A percentile compares a stretch with the other conserved stretches of the same genome.
phyloP scores from a whole-genome alignment of 257 asterid species.

The Pogostemon cablin region DNA sequence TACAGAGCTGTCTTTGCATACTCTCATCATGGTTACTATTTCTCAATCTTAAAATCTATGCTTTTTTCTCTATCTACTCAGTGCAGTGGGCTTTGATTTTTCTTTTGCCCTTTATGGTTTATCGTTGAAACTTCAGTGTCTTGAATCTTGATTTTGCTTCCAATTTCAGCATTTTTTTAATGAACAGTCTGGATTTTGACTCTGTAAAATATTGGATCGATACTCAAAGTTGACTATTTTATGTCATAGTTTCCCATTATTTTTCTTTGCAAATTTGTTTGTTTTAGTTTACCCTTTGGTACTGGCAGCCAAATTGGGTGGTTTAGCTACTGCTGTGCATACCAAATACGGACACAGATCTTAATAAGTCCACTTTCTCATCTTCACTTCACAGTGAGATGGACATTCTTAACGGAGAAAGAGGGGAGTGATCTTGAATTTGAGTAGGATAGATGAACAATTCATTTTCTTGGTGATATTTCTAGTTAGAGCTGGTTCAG shows the following conservation, averaged over 20 bases:
- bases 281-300: slow-evolving; percentile 13
- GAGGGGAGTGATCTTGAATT: slow-evolving; percentile 11
- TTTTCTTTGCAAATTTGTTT: not conserved
- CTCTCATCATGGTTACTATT: slow-evolving; percentile 69
- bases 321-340: not conserved
- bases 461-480: not conserved
- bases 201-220: not conserved
- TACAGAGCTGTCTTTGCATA: slow-evolving; percentile 79
- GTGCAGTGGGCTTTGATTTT: slow-evolving; percentile 14
- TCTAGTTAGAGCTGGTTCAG: not conserved
- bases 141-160: not conserved
- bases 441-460: slow-evolving; percentile 12
- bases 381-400: not conserved
- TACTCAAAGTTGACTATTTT: slow-evolving; percentile 17
- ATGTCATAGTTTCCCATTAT: not conserved
- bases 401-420: not conserved
- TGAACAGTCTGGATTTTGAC: not conserved
- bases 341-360: not conserved
- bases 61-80: not conserved
- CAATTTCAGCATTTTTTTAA: not conserved
- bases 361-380: not conserved
- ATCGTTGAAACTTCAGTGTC: slow-evolving; percentile 10
- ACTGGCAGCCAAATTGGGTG: not conserved
- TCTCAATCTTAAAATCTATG: not conserved
- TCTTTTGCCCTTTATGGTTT: not conserved